Conservation (phyloP, 108 stramenopile species). For the Cyclotella sp. region DNA sequence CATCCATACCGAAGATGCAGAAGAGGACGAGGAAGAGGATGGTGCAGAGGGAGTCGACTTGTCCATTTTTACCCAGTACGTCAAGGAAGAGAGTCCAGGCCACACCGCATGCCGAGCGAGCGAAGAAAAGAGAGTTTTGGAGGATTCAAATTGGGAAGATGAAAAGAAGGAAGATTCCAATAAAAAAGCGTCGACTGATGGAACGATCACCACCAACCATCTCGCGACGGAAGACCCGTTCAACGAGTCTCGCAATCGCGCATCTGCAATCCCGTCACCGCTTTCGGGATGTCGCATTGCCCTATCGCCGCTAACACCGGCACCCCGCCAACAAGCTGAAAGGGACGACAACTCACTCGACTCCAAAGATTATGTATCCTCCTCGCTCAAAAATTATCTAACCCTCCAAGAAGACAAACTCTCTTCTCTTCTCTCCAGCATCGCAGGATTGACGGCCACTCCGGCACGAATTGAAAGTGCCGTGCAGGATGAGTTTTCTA, state of each 20-base stretch:
- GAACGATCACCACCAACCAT: not conserved
- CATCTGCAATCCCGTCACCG: not conserved
- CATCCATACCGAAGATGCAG: not conserved
- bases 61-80: not conserved
- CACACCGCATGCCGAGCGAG: not conserved
- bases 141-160: not conserved
- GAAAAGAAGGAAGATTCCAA: conserved; percentile 5
- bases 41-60: not conserved
- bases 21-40: not conserved
- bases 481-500: not conserved
- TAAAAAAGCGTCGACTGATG: not conserved
- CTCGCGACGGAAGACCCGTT: not conserved
- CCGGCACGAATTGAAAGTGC: not conserved
- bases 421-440: not conserved
- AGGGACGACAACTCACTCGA: not conserved
- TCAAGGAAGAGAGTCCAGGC: not conserved
- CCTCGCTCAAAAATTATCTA: conserved; percentile 12
- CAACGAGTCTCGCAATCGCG: not conserved
- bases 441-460: not conserved
- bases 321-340: not conserved
- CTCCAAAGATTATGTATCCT: not conserved
- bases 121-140: not conserved
- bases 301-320: not conserved
- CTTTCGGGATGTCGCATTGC: not conserved
- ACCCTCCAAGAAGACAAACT: conserved; percentile 1